Evolutionary conservation across 2,329 filamentous ascomycete species (phyloP).

Genomic region (Trichoderma simmonsii): DNA sequence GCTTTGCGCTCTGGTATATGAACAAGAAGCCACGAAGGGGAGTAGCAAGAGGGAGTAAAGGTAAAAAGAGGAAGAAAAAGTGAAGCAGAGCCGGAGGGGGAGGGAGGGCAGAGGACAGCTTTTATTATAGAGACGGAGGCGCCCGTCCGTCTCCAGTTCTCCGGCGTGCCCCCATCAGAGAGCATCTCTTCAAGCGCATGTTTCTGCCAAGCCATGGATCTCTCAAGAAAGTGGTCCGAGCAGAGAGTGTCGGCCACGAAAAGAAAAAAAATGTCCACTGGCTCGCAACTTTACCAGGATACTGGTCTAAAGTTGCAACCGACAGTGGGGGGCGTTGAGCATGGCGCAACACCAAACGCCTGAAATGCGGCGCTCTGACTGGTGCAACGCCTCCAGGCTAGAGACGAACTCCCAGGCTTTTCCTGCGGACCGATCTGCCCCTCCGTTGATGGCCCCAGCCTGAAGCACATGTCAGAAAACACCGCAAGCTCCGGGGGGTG

Average conservation of each 20-base stretch:
- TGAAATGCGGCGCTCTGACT: conserved; percentile 15
- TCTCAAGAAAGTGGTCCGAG: conserved; percentile 19
- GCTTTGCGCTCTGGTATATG: conserved; percentile 10
- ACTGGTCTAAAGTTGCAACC: conserved; percentile 17
- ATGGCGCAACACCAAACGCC: conserved; percentile 1
- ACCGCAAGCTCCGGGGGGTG: conserved; percentile 22
- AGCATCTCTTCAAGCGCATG: background rate
- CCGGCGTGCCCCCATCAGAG: conserved; percentile 18
- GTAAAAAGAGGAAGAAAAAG: conserved; percentile 21
- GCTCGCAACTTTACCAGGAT: conserved; percentile 19
- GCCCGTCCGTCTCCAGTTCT: conserved; percentile 1
- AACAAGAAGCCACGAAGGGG: conserved; percentile 5
- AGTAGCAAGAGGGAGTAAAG: conserved; percentile 25
- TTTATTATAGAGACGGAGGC: conserved; percentile 20
- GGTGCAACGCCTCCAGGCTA: conserved; percentile 9
- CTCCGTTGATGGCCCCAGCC: conserved; percentile 19
- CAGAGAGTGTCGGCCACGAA: background rate
- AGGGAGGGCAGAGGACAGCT: conserved; percentile 19
- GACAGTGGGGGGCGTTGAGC: conserved; percentile 22
- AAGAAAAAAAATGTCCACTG: conserved; percentile 15
- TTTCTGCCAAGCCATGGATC: conserved; percentile 20
- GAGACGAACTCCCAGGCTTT: conserved; percentile 10
- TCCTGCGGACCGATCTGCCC: conserved; percentile 25
- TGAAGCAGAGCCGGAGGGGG: conserved; percentile 15
- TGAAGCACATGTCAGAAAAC: conserved; percentile 30